Conservation (phyloP, 768 basidiomycete genomes). For the Chalciporus sphaerocephalus region DNA sequence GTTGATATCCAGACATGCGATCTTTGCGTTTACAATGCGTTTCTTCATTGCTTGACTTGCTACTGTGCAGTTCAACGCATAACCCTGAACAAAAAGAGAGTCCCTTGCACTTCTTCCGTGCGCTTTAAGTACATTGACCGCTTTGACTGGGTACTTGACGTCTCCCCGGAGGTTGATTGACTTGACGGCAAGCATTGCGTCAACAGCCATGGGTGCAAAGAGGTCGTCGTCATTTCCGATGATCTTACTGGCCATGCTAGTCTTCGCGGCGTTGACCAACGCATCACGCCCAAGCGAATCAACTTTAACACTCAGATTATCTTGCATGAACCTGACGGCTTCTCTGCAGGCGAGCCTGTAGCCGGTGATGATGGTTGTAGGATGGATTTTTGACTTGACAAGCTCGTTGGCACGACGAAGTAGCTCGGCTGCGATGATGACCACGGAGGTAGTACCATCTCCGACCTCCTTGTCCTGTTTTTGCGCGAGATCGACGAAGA, state of each 20-base stretch:
- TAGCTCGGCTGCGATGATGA: slow-evolving; percentile 96
- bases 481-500: slow-evolving; percentile 97
- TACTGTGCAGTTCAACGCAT: slow-evolving; percentile 97
- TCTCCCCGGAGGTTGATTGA: slow-evolving; percentile 92
- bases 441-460: slow-evolving; percentile 98
- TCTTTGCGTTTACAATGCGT: slow-evolving; percentile 87
- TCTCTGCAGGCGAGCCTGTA: slow-evolving; percentile 96
- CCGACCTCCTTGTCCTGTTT: slow-evolving; percentile 99
- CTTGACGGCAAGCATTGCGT: slow-evolving; percentile 96
- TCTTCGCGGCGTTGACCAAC: slow-evolving; percentile 94
- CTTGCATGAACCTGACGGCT: slow-evolving; percentile 96
- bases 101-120: slow-evolving; percentile 95
- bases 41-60: slow-evolving; percentile 99
- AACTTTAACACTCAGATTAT: slow-evolving; percentile 93
- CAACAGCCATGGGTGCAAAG: slow-evolving; percentile 98
- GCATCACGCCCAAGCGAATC: slow-evolving; percentile 90
- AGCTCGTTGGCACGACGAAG: slow-evolving; percentile 95
- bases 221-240: slow-evolving; percentile 95
- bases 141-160: slow-evolving; percentile 98
- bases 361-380: slow-evolving; percentile 98
- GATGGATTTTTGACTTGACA: slow-evolving; percentile 97
- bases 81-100: slow-evolving; percentile 91
- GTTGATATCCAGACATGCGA: slow-evolving; percentile 98
- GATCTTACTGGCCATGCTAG: slow-evolving; percentile 98
- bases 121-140: slow-evolving; percentile 96